phyloP scores from a whole-genome alignment of 352 stramenopile species.

The Globisporangium viniferum region DNA sequence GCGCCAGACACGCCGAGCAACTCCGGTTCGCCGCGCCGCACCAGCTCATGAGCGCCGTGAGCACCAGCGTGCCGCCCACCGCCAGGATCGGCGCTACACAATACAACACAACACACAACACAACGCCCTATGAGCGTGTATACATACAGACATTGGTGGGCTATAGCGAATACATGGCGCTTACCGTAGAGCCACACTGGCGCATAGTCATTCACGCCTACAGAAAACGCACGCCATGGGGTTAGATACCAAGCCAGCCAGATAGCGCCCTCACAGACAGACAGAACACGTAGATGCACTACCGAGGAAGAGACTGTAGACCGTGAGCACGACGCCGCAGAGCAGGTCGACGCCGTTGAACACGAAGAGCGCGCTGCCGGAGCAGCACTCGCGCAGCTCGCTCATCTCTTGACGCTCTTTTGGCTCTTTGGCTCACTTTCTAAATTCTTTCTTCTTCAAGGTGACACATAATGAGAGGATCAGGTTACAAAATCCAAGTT shows the following conservation, averaged over 20 bases:
- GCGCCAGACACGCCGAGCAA: constrained; percentile 44
- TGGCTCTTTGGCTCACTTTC: not conserved
- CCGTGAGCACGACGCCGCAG: constrained; percentile 49
- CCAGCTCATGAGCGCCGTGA: constrained; percentile 62
- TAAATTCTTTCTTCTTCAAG: no score
- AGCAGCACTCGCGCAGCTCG: constrained; percentile 42
- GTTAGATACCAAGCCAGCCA: no score
- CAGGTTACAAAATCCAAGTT: not conserved
- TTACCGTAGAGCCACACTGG: constrained; percentile 68
- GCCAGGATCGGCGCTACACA: constrained; percentile 43
- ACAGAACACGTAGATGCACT: not conserved
- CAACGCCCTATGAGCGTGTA: not conserved
- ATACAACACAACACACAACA: not conserved
- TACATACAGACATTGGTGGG: not conserved
- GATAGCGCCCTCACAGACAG: not conserved
- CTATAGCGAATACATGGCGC: not conserved
- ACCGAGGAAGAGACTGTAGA: constrained; percentile 69
- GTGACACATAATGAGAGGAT: no score
- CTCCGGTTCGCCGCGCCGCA: constrained; percentile 47
- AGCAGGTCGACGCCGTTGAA: constrained; percentile 78
- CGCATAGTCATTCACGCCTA: constrained; percentile 60
- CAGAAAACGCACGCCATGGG: not conserved
- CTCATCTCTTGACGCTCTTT: not conserved
- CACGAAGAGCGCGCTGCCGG: constrained; percentile 57
- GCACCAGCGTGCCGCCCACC: constrained; percentile 48